phyloP scores from a whole-genome alignment of 106 monocot genomes.

The Allium sativum region DNA sequence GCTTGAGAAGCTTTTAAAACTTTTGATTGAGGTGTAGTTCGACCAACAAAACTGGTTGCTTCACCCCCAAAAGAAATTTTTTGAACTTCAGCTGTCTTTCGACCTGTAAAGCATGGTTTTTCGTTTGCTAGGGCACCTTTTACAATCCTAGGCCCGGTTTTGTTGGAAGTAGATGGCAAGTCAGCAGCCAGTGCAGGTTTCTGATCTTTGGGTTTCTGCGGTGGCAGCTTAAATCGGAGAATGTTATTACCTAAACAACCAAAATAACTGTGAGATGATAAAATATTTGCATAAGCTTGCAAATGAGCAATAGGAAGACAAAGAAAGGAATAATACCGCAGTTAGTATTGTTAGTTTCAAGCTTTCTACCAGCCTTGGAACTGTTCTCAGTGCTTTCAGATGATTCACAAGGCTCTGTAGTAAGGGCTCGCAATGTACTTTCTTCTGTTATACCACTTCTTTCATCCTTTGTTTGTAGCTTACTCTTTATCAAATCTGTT shows the following conservation, averaged over 20 bases:
- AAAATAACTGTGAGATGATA: background rate
- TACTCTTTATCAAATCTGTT: no score
- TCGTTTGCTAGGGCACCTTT: background rate
- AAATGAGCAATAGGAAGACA: background rate
- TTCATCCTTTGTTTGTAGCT: constrained; percentile 15
- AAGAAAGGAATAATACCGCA: constrained; percentile 14
- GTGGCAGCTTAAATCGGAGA: constrained; percentile 40
- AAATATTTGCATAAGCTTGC: background rate
- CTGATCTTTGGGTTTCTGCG: background rate
- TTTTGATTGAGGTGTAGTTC: no score
- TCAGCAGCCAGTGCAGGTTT: background rate
- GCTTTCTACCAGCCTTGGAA: constrained; percentile 28
- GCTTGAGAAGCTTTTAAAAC: no score
- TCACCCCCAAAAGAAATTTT: no score
- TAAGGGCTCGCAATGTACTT: constrained; percentile 14
- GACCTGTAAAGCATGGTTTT: no score
- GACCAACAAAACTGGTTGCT: no score
- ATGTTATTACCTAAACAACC: constrained; percentile 11
- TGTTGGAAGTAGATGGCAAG: background rate
- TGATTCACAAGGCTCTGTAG: constrained; percentile 21
- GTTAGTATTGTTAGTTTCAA: background rate
- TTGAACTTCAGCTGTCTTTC: no score
- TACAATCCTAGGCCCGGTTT: background rate
- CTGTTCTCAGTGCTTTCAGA: constrained; percentile 48
- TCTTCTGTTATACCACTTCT: constrained; percentile 55